These are phyloP conservation scores for Echium plantagineum DNA, from an alignment of 257 asterid species.

Conservation along the genomic window DNA sequence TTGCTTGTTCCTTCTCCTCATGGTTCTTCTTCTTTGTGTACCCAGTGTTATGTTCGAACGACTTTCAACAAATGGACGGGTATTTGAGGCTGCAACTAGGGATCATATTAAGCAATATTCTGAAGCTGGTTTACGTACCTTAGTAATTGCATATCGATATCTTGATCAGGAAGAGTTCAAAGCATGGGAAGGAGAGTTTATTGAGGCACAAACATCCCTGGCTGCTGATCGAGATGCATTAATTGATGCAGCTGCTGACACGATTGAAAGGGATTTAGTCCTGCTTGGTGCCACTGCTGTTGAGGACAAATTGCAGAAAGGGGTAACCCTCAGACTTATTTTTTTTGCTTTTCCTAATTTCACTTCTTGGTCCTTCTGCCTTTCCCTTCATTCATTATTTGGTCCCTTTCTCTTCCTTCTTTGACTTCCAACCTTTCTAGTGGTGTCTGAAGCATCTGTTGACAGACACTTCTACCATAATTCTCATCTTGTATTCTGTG, in stretches of 20 bases:
- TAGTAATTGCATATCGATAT: neutral
- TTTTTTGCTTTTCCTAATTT: neutral
- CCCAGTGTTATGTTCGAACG: constrained; percentile 3
- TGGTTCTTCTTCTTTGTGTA: neutral
- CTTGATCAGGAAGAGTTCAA: constrained; percentile 4
- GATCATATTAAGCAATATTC: constrained; percentile 1
- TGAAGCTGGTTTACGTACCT: constrained; percentile 5
- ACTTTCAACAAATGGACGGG: neutral
- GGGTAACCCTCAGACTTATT: constrained; percentile 2
- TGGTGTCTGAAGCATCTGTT: neutral
- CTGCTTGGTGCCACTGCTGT: constrained; percentile 6
- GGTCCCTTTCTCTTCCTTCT: neutral
- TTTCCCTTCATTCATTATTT: neutral
- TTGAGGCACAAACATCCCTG: neutral
- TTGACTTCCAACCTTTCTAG: neutral
- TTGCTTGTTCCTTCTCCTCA: neutral
- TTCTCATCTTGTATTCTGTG: constrained; percentile 1
- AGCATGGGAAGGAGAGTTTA: neutral
- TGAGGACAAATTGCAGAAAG: constrained; percentile 6
- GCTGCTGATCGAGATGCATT: constrained; percentile 2
- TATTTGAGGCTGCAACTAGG: neutral
- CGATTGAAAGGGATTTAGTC: constrained; percentile 1
- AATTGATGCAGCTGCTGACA: constrained; percentile 2
- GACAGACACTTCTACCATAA: neutral
- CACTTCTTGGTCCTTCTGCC: neutral